Evolutionary conservation across 441 rosid genomes (phyloP), one percentile per base, ranked within the genome.

Genomic region (Gossypium davidsonii): DNA sequence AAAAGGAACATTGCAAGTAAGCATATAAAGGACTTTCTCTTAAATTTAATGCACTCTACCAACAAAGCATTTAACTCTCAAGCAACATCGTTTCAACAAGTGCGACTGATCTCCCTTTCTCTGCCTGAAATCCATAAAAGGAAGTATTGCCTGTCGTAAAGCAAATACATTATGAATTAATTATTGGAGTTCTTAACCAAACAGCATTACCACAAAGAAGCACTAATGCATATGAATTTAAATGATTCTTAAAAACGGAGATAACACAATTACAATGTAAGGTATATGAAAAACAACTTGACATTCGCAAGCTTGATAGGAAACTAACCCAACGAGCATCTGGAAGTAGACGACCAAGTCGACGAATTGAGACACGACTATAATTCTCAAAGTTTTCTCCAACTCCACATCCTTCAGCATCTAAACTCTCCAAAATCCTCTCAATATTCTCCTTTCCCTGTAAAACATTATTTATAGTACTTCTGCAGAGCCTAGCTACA

Each of bases 341-440:
- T 53, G 97, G 97, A 74, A 92, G 89, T 73, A 92, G 80, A 73
- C 96, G 94, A 62, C 96, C 97, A 39, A 90, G 96, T 61, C 93
- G 80, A 62, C 91, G 80, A 51, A 90, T 70, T 39, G 96, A 88
- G 53, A 89, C 86, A 72, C 87, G 91, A 56, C 85, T 76, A 73
- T 83, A 88, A 34, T 80, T 81, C 74, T 84, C 85, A 66, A 67
- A 87, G 66, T 77, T 87, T 72, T 83, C 93, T 26, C 76, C 5
- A 74, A 78, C 71, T 71, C 82, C 82, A 73, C 55, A 73, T 72
- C 87, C 80, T 74, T 81, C 73, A 58, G 76, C 74, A 55, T 85
- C 80, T 71, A 92, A 78, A 51, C 76, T 81, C 71, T 85, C 86
- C 75, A 87, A 61, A 68, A 90, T 89, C 65, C 59, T 77, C 71